Base-by-base conservation (phyloP, 768 basidiomycete genomes). In the Boletellus ananas region DNA sequence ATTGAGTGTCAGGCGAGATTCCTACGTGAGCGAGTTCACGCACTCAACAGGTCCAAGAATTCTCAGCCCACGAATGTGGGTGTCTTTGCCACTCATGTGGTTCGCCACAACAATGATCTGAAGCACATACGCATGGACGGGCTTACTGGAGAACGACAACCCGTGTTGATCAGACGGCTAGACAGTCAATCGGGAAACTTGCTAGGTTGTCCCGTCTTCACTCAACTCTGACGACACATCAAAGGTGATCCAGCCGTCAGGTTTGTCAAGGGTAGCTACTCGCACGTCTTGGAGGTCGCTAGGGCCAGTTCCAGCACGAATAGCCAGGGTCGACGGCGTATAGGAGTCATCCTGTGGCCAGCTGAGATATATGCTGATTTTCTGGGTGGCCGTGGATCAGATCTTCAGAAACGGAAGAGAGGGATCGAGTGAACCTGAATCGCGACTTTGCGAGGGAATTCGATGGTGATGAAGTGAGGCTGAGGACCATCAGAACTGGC, bases 61-160 rank as follows among this genome's bases (percentile, higher is more conserved):
- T 33, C 78, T 83, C 35, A 98, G 69, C 4, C 95, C 94, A 12
- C 96, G 83, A 16, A 99, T 90, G 71, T 99, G 96, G 9, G 96
- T 98, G 69, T 99, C 96, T 65, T 98, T 98, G 6, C 96, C 96
- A 59, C 94, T 97, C 85, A 96, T 87, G 64, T 98, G 94, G 64
- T 98, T 99, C 18, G 87, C 84, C 13, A 93, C 76, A 43, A 99
- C 80, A 51, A 94, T 85, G 37, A 98, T 77, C 66, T 98, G 93
- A 3, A 99, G 70, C 10, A 97, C 81, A 61, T 95, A 94, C 2
- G 91, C 90, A 56, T 87, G 82, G 12, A 97, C 80, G 0, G 93
- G 87, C 64, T 87, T 90, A 50, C 94, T 95, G 60, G 34, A 21
- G 14, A 23, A 46, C 18, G 39, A 3, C 18, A 44, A 29, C 14